A percentile compares a stretch with the other conserved stretches of the same genome.
Conservation (phyloP, 2,329 filamentous ascomycete genomes). For the Pseudogymnoascus sp. region DNA sequence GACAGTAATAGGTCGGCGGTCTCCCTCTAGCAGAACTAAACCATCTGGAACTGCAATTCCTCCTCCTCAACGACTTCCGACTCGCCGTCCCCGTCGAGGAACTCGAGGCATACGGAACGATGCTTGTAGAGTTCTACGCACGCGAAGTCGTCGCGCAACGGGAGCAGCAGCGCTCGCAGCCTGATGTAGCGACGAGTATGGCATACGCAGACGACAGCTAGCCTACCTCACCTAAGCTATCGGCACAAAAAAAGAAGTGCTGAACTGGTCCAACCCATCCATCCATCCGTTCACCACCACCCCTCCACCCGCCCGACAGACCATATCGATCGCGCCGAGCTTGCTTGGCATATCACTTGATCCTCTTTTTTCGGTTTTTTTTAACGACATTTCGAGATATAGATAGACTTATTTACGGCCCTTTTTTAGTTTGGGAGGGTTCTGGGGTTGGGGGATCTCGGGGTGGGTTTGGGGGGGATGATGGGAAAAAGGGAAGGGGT, state of each 20-base stretch:
- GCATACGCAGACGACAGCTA: not conserved
- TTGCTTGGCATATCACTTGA: not conserved
- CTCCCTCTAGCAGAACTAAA: constrained; percentile 88
- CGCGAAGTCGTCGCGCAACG: constrained; percentile 71
- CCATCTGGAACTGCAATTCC: constrained; percentile 90
- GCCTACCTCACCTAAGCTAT: not conserved
- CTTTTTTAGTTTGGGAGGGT: not conserved
- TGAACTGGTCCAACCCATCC: not conserved
- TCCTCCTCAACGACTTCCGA: constrained; percentile 91
- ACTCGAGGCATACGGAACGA: constrained; percentile 92
- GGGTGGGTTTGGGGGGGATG: not conserved
- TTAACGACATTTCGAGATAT: constrained; percentile 1
- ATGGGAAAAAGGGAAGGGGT: no score
- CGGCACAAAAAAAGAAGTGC: not conserved
- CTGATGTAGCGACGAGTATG: not conserved
- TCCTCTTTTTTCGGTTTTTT: not conserved
- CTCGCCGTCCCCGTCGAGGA: constrained; percentile 91
- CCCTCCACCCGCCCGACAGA: not conserved
- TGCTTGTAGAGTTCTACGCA: constrained; percentile 97
- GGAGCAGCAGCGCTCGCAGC: constrained; percentile 13
- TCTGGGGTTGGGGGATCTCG: not conserved
- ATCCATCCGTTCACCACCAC: not conserved
- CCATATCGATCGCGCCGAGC: not conserved
- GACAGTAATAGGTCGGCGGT: constrained; percentile 68
- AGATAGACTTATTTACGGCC: constrained; percentile 1